A percentile compares a stretch with the other conserved stretches of the same genome.
Conservation (phyloP, 2,329 filamentous ascomycete genomes). For the Helotiales sp. region DNA sequence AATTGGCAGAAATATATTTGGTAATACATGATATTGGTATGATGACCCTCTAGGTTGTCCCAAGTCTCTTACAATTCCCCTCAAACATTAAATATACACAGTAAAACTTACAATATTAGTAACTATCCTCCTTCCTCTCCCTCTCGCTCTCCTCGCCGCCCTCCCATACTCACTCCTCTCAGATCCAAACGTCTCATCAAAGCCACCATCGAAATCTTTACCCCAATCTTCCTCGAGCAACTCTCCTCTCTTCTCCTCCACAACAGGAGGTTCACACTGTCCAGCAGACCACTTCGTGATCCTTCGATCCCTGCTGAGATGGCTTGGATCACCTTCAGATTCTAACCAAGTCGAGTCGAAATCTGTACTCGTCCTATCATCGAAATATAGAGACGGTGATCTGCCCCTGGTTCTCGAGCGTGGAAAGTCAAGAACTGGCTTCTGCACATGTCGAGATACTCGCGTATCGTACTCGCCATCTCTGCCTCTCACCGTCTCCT, state of each 20-base stretch:
- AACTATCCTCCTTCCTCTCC: neutral
- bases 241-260: too few species aligned
- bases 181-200: neutral
- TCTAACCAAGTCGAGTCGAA: neutral
- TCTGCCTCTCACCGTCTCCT: neutral
- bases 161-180: neutral
- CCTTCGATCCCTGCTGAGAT: neutral
- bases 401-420: neutral
- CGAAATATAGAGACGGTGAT: neutral
- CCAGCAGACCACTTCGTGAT: neutral
- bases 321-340: neutral
- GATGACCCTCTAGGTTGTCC: too few species aligned
- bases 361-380: neutral
- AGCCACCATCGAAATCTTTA: neutral
- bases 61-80: neutral
- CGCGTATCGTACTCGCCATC: neutral
- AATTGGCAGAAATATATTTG: too few species aligned
- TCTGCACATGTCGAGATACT: neutral
- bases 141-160: neutral
- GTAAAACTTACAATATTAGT: conserved; percentile 6
- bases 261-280: too few species aligned
- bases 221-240: neutral
- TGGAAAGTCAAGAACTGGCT: neutral
- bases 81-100: neutral
- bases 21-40: too few species aligned